phyloP scores from a whole-genome alignment of 371 early-diverging fungal genomes.

The Actinomortierella ambigua region DNA sequence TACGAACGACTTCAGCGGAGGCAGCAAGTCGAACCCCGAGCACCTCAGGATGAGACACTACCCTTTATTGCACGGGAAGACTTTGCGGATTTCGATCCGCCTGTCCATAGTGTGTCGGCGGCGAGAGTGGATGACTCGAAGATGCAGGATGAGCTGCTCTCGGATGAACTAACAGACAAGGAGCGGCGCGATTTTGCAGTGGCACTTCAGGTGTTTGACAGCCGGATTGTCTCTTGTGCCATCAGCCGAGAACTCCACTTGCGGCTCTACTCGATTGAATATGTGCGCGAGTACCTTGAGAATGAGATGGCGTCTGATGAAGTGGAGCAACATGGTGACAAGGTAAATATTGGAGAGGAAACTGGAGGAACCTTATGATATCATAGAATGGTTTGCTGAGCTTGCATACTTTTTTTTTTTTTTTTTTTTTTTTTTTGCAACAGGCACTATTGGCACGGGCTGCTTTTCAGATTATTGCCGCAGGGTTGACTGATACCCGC shows the following conservation, averaged over 20 bases:
- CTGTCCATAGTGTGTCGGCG: slow-evolving; percentile 7
- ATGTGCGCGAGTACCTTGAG: slow-evolving; percentile 32
- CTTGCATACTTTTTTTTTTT: not conserved
- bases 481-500: slow-evolving; percentile 66
- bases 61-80: slow-evolving; percentile 4
- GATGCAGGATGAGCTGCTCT: slow-evolving; percentile 20
- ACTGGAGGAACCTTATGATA: too few relatives aligned
- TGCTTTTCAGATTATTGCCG: slow-evolving; percentile 60
- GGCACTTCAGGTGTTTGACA: slow-evolving; percentile 26
- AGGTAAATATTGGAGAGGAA: slow-evolving; percentile 9
- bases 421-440: not conserved
- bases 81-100: slow-evolving; percentile 1
- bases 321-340: slow-evolving; percentile 16
- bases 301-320: slow-evolving; percentile 31
- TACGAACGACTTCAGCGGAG: too few relatives aligned
- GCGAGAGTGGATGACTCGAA: slow-evolving; percentile 17
- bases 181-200: slow-evolving; percentile 53
- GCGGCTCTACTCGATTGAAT: slow-evolving; percentile 30
- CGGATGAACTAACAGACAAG: slow-evolving; percentile 60
- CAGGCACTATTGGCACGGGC: slow-evolving; percentile 57
- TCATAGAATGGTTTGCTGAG: not conserved
- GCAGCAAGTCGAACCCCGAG: too few relatives aligned
- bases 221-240: slow-evolving; percentile 20
- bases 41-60: too few relatives aligned
- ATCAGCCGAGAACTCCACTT: slow-evolving; percentile 28